These are phyloP conservation scores for Cetradonia linearis DNA, from an alignment of 495 filamentous ascomycete genomes.

Conservation along the genomic window DNA sequence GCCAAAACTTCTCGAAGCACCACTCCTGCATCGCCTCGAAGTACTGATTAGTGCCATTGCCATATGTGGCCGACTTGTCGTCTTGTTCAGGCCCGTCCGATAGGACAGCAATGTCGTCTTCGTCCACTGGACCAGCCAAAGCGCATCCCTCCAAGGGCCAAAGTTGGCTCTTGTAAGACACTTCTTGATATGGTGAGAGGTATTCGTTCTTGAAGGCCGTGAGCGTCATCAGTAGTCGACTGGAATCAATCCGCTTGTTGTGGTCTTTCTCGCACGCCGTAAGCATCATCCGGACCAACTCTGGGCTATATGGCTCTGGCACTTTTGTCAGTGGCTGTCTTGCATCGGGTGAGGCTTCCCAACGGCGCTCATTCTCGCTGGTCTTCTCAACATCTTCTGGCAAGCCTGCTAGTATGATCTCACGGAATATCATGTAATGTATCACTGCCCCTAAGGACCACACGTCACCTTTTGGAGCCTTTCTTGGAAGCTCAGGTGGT, in stretches of 20 bases:
- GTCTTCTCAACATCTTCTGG: not conserved
- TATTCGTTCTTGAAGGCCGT: not conserved
- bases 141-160: slow-evolving; percentile 5
- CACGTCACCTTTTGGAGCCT: slow-evolving; percentile 85
- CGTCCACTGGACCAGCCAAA: not conserved
- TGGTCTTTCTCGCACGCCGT: slow-evolving; percentile 9
- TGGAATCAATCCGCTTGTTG: slow-evolving; percentile 9
- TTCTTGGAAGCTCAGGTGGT: slow-evolving; percentile 69
- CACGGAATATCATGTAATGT: slow-evolving; percentile 15
- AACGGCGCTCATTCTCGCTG: not conserved
- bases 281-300: slow-evolving; percentile 5
- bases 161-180: not conserved
- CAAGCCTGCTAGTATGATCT: not conserved
- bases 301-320: not conserved
- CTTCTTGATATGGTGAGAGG: not conserved
- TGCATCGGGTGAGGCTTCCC: not conserved
- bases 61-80: not conserved
- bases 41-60: not conserved
- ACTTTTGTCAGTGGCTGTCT: not conserved
- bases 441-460: slow-evolving; percentile 66
- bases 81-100: not conserved
- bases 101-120: not conserved
- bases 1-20: not conserved
- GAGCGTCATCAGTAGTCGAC: not conserved
- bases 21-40: not conserved